Evolutionary conservation across 1,139 yeast genomes (phyloP), one percentile per base, ranked within the genome.

Genomic region (Scheffersomyces titani): DNA sequence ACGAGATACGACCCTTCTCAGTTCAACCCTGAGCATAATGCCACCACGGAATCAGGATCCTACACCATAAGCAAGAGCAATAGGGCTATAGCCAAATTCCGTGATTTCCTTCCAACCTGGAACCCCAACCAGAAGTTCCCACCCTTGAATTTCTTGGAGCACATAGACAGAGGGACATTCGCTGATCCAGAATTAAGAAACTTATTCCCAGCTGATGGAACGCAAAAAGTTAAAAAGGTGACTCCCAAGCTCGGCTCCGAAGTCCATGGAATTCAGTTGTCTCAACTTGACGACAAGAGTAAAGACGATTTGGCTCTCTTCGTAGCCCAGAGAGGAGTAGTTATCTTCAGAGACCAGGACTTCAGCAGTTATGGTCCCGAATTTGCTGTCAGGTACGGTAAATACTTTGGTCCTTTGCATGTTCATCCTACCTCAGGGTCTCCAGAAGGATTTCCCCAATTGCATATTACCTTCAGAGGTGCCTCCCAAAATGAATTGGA

Each of bases 381-480:
- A 48, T 68, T 72, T 61, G 71, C 68, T 21, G 66, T 65, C 47
- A 64, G 70, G 1, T 73, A 66, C 59, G 77, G 68, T n/a, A 60
- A 62, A 44, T 69, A 73, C 59, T 74, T 69, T 62, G 78, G 78
- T 18, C 72, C 74, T 19, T 67, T 74, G 52, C 78, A 75, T 54
- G 65, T 70, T 19, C 79, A 75, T 59, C 77, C 77, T 19, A 73
- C 78, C n/a, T 70, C 75, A 11, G 76, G 77, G 0, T 70, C 77
- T 6, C 77, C 78, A 5, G 73, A 69, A 54, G 71, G 70, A 24
- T 68, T 62, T 51, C 76, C 76, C 6, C 72, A 74, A 56, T 65
- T 74, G 55, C 75, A 71, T 57, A 71, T 70, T 44, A 67, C 71
- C 5, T 68, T 66, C 54, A 58, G 72, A 52, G 67, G 73, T 6